phyloP scores from a whole-genome alignment of 169 alveolate species.

The Plasmodium billcollinsi region DNA sequence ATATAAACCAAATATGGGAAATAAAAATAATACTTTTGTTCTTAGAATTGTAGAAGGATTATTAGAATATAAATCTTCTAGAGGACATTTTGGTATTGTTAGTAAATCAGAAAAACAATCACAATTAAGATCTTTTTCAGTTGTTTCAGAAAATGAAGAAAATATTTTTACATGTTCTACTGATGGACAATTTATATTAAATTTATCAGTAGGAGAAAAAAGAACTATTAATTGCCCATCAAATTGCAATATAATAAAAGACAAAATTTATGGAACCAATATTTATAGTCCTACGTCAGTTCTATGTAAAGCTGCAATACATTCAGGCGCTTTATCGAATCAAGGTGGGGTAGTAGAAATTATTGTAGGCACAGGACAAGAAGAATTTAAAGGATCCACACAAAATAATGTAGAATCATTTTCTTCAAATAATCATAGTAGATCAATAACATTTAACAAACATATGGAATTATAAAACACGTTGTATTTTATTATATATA shows the following conservation, averaged over 20 bases:
- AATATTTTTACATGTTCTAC: slow-evolving; percentile 82
- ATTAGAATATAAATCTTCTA: slow-evolving; percentile 80
- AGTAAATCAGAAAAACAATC: slow-evolving; percentile 76
- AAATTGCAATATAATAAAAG: slow-evolving; percentile 84
- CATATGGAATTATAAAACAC: background rate
- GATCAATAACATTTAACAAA: slow-evolving; percentile 31
- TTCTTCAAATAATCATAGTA: background rate
- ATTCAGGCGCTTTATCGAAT: slow-evolving; percentile 83
- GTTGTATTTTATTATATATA: background rate
- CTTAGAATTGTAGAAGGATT: slow-evolving; percentile 81
- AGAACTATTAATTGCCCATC: slow-evolving; percentile 87
- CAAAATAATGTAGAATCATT: slow-evolving; percentile 55
- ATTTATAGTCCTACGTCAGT: slow-evolving; percentile 90
- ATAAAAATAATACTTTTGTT: slow-evolving; percentile 21
- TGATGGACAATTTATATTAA: slow-evolving; percentile 82
- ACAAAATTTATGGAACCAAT: slow-evolving; percentile 83
- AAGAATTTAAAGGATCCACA: slow-evolving; percentile 48
- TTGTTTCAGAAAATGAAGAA: slow-evolving; percentile 83
- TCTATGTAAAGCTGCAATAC: slow-evolving; percentile 92
- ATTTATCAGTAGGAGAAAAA: slow-evolving; percentile 84
- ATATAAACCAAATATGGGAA: slow-evolving; percentile 14
- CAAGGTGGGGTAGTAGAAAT: slow-evolving; percentile 84
- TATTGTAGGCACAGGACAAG: slow-evolving; percentile 16
- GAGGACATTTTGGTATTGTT: slow-evolving; percentile 85
- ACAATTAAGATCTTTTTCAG: slow-evolving; percentile 87